Evolutionary conservation across 768 basidiomycete genomes (phyloP).

Genomic region (Trametes cinnabarina): DNA sequence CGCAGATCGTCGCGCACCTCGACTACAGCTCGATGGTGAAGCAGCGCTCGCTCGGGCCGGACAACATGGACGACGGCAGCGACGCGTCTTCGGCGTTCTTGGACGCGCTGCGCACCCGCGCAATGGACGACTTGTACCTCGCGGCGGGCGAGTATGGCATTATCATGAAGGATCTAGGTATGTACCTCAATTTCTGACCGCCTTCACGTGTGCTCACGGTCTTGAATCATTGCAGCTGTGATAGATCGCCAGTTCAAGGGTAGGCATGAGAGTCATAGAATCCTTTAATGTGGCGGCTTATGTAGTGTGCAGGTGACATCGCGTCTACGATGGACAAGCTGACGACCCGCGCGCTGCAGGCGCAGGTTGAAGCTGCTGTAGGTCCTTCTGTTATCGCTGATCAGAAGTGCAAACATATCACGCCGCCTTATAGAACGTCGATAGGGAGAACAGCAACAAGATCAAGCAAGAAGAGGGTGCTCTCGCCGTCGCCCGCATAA

Average conservation of each 20-base stretch:
- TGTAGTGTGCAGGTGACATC: slow-evolving; percentile 53
- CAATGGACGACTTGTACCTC: slow-evolving; percentile 83
- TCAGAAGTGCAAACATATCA: too few relatives aligned
- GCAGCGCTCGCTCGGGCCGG: slow-evolving; percentile 75
- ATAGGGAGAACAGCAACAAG: slow-evolving; percentile 84
- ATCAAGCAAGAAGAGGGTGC: slow-evolving; percentile 84
- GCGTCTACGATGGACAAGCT: slow-evolving; percentile 83
- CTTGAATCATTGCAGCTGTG: slow-evolving; percentile 52
- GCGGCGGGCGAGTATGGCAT: slow-evolving; percentile 86
- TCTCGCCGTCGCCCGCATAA: slow-evolving; percentile 73
- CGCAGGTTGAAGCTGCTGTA: slow-evolving; percentile 84
- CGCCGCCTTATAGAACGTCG: slow-evolving; percentile 59
- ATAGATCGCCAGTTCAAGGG: slow-evolving; percentile 87
- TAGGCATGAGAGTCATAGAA: background rate
- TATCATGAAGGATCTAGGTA: slow-evolving; percentile 74
- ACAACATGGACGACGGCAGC: slow-evolving; percentile 66
- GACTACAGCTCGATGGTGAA: slow-evolving; percentile 69
- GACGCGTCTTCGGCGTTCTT: slow-evolving; percentile 77
- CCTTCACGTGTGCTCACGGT: background rate
- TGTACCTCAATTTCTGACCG: slow-evolving; percentile 10
- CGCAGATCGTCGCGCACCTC: slow-evolving; percentile 79
- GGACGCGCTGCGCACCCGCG: slow-evolving; percentile 76
- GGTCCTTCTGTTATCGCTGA: slow-evolving; percentile 24
- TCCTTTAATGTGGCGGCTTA: background rate
- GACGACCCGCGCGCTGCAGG: slow-evolving; percentile 79